Evolutionary conservation across 139 green algal genomes (phyloP).

Genomic region (Gonium pectorale): DNA sequence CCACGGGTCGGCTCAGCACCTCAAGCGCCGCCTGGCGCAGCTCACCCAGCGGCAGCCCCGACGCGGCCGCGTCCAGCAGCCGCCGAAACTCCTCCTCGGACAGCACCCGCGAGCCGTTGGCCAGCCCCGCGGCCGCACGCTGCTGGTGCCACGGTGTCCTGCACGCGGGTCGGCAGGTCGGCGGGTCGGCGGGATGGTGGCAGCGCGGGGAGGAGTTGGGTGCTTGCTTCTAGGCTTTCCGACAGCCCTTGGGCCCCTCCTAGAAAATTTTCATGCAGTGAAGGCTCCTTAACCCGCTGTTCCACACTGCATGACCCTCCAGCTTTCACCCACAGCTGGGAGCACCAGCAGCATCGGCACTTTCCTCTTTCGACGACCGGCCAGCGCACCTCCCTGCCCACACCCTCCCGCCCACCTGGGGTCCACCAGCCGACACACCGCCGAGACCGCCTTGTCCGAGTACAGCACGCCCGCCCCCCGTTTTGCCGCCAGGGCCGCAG

Average conservation of each 20-base stretch:
- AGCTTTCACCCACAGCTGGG: too few relatives aligned
- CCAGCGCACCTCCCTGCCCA: background rate
- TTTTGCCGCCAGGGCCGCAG: background rate
- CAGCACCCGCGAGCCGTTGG: background rate
- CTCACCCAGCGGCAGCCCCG: background rate
- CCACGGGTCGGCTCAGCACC: conserved; percentile 37
- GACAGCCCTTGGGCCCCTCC: too few relatives aligned
- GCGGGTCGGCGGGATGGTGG: background rate
- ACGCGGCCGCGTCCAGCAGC: conserved; percentile 11
- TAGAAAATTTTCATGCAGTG: too few relatives aligned
- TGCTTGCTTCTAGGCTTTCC: too few relatives aligned
- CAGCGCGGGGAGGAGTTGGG: background rate
- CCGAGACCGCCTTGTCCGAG: background rate
- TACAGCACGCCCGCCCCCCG: background rate
- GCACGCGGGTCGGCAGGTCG: too few relatives aligned
- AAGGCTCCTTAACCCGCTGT: too few relatives aligned
- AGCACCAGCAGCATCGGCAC: too few relatives aligned
- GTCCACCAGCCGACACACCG: conserved; percentile 34
- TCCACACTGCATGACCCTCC: too few relatives aligned
- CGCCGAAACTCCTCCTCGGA: background rate
- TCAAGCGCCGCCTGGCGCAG: conserved; percentile 42
- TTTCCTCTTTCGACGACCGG: too few relatives aligned
- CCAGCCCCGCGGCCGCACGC: background rate
- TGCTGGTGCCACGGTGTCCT: conserved; percentile 29
- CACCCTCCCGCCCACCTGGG: background rate